Percentiles rank a stretch among this genome's conserved stretches.
phyloP scores from a whole-genome alignment of 306 rosid species.

The Dicorynia guianensis region DNA sequence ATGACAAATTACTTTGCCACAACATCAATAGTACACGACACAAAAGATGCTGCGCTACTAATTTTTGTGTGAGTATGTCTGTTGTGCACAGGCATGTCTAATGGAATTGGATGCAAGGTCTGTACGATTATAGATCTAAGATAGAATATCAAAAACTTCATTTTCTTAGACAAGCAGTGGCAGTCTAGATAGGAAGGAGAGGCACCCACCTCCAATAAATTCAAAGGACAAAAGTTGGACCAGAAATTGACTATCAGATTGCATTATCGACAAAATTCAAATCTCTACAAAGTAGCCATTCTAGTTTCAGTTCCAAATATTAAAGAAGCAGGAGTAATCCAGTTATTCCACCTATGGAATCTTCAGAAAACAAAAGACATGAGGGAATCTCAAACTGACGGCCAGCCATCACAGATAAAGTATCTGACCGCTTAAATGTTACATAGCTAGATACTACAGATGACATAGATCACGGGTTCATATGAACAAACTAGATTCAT shows the following conservation, averaged over 20 bases:
- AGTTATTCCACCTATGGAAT: too few relatives aligned
- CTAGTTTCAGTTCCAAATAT: conserved; percentile 6
- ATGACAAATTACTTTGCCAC: not conserved
- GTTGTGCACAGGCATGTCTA: not conserved
- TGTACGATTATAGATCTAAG: not conserved
- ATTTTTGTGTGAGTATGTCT: not conserved
- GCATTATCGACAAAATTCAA: not conserved
- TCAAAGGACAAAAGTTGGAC: conserved; percentile 10
- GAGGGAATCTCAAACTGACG: too few relatives aligned
- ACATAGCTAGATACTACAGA: not conserved
- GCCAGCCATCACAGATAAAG: too few relatives aligned
- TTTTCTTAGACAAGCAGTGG: not conserved
- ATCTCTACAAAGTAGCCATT: not conserved
- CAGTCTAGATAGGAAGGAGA: not conserved
- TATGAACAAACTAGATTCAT: not conserved
- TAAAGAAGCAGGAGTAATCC: too few relatives aligned
- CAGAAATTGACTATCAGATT: conserved; percentile 35
- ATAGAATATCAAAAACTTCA: not conserved
- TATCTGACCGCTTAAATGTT: not conserved
- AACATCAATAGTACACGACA: conserved; percentile 19
- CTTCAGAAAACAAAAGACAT: too few relatives aligned
- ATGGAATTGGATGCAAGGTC: not conserved
- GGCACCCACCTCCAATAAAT: not conserved
- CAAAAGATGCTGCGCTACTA: not conserved
- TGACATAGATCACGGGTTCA: conserved; percentile 47